Evolutionary conservation across 257 asterid species (phyloP).

Genomic region (Capsicum rhomboideum): DNA sequence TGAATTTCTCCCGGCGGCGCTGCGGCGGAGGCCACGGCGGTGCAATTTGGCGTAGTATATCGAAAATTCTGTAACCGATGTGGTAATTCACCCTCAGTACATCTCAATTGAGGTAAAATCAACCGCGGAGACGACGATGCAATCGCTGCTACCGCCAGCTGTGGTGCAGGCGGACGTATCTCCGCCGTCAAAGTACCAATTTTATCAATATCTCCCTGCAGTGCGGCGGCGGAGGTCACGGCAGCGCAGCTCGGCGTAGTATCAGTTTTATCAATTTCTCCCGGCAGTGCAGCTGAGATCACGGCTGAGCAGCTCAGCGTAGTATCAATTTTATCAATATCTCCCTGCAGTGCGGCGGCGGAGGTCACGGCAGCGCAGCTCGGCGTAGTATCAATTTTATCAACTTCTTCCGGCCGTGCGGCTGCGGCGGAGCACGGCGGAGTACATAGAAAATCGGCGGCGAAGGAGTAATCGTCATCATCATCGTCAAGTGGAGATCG

Average conservation of each 20-base stretch:
- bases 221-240: background rate
- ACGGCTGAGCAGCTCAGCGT: too few relatives aligned
- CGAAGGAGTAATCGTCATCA: slow-evolving; percentile 11
- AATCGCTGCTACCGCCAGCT: background rate
- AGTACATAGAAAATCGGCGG: slow-evolving; percentile 10
- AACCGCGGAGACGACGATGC: background rate
- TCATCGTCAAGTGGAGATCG: slow-evolving; percentile 14
- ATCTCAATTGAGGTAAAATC: background rate
- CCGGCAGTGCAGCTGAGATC: too few relatives aligned
- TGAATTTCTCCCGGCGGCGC: too few relatives aligned
- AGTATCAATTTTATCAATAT: background rate
- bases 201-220: background rate
- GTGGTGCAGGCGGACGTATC: background rate
- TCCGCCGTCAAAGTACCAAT: background rate
- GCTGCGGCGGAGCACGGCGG: background rate
- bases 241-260: background rate
- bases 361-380: background rate
- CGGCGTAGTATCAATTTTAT: background rate
- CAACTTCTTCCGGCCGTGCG: too few relatives aligned
- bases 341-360: background rate
- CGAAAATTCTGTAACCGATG: background rate
- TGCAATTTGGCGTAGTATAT: too few relatives aligned
- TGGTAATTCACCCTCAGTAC: background rate
- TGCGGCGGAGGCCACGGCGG: too few relatives aligned
- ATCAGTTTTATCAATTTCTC: background rate